These are phyloP conservation scores for Cichorium intybus DNA, from an alignment of 140 eudicot species.

Conservation along the genomic window DNA sequence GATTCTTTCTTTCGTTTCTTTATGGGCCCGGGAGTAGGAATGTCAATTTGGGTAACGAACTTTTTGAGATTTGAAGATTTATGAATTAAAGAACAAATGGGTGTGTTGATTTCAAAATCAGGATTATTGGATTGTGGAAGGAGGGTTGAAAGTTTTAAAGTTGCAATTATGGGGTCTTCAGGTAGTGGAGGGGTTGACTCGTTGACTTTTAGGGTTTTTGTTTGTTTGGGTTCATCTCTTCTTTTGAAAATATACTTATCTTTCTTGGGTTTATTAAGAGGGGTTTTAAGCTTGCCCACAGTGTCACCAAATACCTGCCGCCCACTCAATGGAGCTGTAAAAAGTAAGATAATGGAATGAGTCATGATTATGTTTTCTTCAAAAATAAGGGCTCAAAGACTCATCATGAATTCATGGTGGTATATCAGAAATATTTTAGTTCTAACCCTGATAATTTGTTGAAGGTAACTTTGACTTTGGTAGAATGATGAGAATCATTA, in stretches of 20 bases:
- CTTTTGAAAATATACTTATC: constrained; percentile 69
- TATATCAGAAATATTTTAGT: too few relatives aligned
- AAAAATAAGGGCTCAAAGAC: too few relatives aligned
- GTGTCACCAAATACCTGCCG: constrained; percentile 72
- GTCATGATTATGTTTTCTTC: too few relatives aligned
- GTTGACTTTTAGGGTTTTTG: constrained; percentile 22
- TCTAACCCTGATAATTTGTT: too few relatives aligned
- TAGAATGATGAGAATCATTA: background rate
- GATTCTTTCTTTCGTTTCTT: background rate
- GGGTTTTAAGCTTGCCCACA: constrained; percentile 58
- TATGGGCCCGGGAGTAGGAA: background rate
- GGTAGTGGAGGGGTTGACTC: too few relatives aligned
- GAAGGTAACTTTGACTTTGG: background rate
- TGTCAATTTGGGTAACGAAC: constrained; percentile 2
- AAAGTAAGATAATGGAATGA: background rate
- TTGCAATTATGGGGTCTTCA: background rate
- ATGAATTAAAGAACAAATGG: background rate
- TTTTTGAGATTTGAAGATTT: background rate
- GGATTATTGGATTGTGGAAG: background rate
- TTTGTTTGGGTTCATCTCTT: constrained; percentile 53
- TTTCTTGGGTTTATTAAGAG: constrained; percentile 54
- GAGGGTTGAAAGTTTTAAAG: constrained; percentile 4
- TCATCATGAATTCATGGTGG: too few relatives aligned
- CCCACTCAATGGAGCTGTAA: constrained; percentile 87
- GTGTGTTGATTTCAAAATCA: background rate